Percentiles rank a stretch among this genome's conserved stretches.
These are phyloP conservation scores for Orbilia quercus DNA, from an alignment of 2,329 filamentous ascomycete species.

Conservation along the genomic window DNA sequence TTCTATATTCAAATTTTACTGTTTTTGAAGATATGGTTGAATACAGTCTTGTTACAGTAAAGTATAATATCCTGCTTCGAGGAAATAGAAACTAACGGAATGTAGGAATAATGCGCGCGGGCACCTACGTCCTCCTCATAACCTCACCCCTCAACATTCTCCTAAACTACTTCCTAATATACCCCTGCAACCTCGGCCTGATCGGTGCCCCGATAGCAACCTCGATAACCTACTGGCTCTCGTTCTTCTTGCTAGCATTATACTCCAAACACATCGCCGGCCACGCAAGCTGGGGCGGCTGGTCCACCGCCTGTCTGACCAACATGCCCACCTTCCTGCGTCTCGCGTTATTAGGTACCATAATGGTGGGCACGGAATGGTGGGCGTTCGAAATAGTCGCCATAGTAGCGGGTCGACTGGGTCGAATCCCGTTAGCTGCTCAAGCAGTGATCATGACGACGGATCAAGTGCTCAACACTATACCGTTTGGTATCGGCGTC, in stretches of 20 bases:
- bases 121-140: conserved; percentile 83
- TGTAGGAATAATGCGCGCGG: conserved; percentile 80
- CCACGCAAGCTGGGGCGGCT: conserved; percentile 82
- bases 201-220: conserved; percentile 84
- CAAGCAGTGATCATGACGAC: conserved; percentile 92
- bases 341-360: conserved; percentile 78
- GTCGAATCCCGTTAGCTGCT: conserved; percentile 81
- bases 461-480: conserved; percentile 75
- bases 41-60: too few species aligned
- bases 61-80: too few species aligned
- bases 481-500: conserved; percentile 87
- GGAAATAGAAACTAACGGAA: too few species aligned
- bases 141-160: conserved; percentile 83
- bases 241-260: conserved; percentile 78
- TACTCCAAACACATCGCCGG: conserved; percentile 79
- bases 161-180: conserved; percentile 83
- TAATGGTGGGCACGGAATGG: conserved; percentile 89
- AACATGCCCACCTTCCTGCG: conserved; percentile 78
- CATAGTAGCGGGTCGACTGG: conserved; percentile 80
- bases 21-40: too few species aligned
- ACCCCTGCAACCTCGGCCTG: conserved; percentile 76
- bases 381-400: conserved; percentile 95
- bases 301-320: conserved; percentile 72
- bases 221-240: conserved; percentile 85
- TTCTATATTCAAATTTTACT: too few species aligned